Conservation (phyloP, 73 alveolate species). For the Effrenium voratum region DNA sequence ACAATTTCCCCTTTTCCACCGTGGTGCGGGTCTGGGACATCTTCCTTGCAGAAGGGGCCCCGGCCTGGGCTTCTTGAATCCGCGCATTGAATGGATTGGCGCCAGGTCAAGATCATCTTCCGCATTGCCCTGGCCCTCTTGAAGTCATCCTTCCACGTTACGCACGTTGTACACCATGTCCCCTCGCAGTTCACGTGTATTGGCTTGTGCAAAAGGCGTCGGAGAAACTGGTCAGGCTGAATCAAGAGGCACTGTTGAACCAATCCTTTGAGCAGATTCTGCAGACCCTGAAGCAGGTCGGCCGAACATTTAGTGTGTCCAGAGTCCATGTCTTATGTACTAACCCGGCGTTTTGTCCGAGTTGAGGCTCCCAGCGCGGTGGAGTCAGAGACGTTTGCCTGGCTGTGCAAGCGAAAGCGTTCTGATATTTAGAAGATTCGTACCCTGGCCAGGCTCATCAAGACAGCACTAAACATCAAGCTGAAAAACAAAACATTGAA, state of each 20-base stretch:
- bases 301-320: no score
- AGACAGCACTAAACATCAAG: conserved; percentile 95
- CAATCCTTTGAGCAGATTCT: conserved; percentile 94
- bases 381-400: conserved; percentile 88
- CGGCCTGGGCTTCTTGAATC: background rate
- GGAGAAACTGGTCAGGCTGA: conserved; percentile 42
- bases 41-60: conserved; percentile 96
- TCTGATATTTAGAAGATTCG: background rate
- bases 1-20: conserved; percentile 95
- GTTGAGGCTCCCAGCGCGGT: conserved; percentile 81
- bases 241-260: conserved; percentile 55
- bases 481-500: conserved; percentile 94
- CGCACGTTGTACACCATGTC: no score
- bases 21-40: conserved; percentile 98
- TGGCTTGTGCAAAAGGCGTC: no score
- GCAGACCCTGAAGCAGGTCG: conserved; percentile 91
- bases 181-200: no score
- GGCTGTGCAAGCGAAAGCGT: background rate
- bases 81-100: background rate
- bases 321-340: background rate
- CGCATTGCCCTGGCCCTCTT: conserved; percentile 97
- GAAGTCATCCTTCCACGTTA: no score
- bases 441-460: conserved; percentile 68
- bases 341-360: background rate
- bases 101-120: conserved; percentile 95